Base-by-base conservation (phyloP, 2,329 filamentous ascomycete species). In the Colletotrichum siamense region DNA sequence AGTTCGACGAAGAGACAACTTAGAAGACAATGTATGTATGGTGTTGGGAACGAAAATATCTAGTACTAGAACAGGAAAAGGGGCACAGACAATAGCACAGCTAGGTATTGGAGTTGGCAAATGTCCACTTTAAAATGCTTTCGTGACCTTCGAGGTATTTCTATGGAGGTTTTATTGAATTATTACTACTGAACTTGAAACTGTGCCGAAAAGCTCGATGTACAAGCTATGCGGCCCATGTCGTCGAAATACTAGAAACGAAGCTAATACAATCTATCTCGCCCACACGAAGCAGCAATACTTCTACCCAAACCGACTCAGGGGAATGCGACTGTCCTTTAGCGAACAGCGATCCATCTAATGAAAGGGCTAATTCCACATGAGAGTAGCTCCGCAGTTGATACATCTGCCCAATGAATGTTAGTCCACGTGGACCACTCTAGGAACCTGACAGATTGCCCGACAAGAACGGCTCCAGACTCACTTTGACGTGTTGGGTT, bases 401-500 rank as follows among this genome's bases (percentile, higher is more conserved):
- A 8, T 36, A 36, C 34, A 36, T 2, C 34, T 36, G 34, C 15
- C 34, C 15, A 36, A 36, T 16, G 7, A 16, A 36, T 36, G 34
- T 36, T 8, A 36, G 34, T 36, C 34, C 15, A 36, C 15, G 34
- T 36, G 0, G 15, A 36, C 8, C 34, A 36, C 34, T 36, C 15
- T 16, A 36, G 13, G 34, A 0, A 36, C 15, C 34, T 36, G 15
- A 36, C 13, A 36, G 15, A 36, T 36, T 36, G 3, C 34, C 15
- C 15, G 15, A 16, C 34, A 36, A 16, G 15, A 36, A 36, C 34
- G 6, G 13, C 44, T 52, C 10, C 10, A 13, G 3, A 52, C 10
- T 52, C 44, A 52, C n/a, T 1, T 3, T 52, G 0, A 22, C 6
- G 3, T 24, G 44, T 52, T 52, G 1, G 3, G 6, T 22, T 0